Evolutionary conservation across 148 eudicot genomes (phyloP), one percentile per base, ranked within the genome.

Genomic region (Linanthus parryae): DNA sequence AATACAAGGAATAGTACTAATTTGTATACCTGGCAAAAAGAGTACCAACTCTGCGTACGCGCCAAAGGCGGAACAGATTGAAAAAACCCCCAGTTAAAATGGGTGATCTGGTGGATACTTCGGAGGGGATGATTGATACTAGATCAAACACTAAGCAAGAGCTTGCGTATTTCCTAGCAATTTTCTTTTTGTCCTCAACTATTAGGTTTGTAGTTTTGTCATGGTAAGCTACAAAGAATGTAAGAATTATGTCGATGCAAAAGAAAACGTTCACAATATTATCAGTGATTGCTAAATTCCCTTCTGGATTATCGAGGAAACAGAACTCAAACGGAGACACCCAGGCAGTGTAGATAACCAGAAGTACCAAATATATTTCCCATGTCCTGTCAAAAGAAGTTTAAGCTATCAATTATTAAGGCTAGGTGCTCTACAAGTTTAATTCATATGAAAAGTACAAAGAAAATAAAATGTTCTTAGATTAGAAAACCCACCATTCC

Each of bases 41-140:
- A 52, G 74, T 49, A 43, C 94, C 72, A 35, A 85, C 90, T 78
- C 97, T 79, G 22, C 82, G 69, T 14, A 90, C 73, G 63, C 97
- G 88, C 97, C 97, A 90, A 0, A 90, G 84, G 14, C 95, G 91
- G 13, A 83, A 82, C 95, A 91, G 83, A 62, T 71, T 86, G 71
- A 80, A 76, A 11, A 72, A 56, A 15, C 90, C 89, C 77, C 79
- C 79, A 1, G 70, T 51, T 13, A 49, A 58, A 16, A 51, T 44
- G 44, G 70, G 55, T 1, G 82, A 56, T 58, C 59, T 65, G 7
- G 35, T 56, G 17, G 71, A 57, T 19, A 74, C 20, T 56, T 82
- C 89, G 23, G 85, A 79, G 30, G 89, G 89, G 45, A 82, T 31
- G 8, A 70, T 79, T 42, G 89, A 82, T 50, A 82, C 69, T 41